Evolutionary conservation across 148 eudicot species (phyloP).

Genomic region (Talinum fruticosum): DNA sequence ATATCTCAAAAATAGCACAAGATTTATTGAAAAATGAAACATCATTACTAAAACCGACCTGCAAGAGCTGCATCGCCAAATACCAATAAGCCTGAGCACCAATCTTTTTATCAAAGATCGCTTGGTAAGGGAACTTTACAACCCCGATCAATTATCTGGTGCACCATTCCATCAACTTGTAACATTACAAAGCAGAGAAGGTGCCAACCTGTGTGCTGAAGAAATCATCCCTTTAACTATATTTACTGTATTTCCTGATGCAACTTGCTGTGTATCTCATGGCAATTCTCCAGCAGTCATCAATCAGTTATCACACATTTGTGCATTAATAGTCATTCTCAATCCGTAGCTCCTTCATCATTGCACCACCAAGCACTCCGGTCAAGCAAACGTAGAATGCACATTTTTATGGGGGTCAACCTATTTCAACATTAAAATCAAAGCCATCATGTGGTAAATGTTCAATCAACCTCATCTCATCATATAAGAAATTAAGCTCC

Average conservation of each 20-base stretch:
- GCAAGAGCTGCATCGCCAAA: neutral
- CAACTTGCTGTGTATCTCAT: neutral
- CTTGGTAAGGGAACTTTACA: neutral
- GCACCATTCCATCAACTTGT: neutral
- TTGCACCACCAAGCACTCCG: too few relatives aligned
- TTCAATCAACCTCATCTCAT: conserved; percentile 49
- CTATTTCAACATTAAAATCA: conserved; percentile 2
- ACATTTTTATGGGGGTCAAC: neutral
- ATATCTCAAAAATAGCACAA: neutral
- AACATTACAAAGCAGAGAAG: neutral
- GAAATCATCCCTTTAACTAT: neutral
- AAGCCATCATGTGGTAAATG: conserved; percentile 7
- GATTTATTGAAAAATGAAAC: neutral
- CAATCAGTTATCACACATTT: neutral
- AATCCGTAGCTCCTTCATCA: too few relatives aligned
- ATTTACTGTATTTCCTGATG: neutral
- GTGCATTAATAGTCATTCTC: neutral
- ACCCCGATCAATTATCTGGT: neutral
- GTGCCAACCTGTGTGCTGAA: conserved; percentile 11
- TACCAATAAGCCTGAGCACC: neutral
- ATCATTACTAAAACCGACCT: neutral
- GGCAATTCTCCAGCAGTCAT: neutral
- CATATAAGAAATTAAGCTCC: conserved; percentile 45
- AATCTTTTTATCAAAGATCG: neutral
- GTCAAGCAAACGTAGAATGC: too few relatives aligned